These are phyloP conservation scores for Rhododendron simsii DNA, from an alignment of 148 eudicot genomes.

Conservation along the genomic window DNA sequence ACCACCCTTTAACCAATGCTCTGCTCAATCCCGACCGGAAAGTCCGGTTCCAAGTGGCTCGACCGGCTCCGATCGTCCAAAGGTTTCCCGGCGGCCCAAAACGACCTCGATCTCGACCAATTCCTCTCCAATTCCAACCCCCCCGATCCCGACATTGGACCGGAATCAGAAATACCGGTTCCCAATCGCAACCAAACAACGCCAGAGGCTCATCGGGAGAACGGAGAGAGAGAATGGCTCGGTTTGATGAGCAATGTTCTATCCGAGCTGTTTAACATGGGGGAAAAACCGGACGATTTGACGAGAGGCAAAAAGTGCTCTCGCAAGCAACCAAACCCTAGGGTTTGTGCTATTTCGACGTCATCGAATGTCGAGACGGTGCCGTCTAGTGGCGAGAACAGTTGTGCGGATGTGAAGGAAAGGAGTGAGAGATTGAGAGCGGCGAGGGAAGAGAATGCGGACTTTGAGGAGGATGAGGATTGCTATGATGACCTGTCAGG, in stretches of 20 bases:
- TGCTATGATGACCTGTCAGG: constrained; percentile 34
- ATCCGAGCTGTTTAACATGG: constrained; percentile 60
- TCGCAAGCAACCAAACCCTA: constrained; percentile 75
- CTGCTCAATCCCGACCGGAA: constrained; percentile 30
- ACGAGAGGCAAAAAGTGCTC: constrained; percentile 36
- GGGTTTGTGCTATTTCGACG: constrained; percentile 23
- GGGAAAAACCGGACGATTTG: constrained; percentile 19
- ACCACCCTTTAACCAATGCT: constrained; percentile 20
- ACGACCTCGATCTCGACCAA: constrained; percentile 48
- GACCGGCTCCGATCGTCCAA: constrained; percentile 73
- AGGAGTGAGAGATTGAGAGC: constrained; percentile 15
- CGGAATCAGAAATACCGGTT: not conserved
- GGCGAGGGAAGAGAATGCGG: constrained; percentile 7
- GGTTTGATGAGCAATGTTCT: constrained; percentile 32
- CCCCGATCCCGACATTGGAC: not conserved
- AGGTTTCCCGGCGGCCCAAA: constrained; percentile 58
- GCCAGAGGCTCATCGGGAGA: constrained; percentile 5
- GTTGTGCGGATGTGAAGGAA: constrained; percentile 16
- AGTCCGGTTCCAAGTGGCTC: constrained; percentile 61
- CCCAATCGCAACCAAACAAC: not conserved
- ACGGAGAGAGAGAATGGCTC: constrained; percentile 18
- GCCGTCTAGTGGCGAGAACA: constrained; percentile 34
- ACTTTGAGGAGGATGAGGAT: constrained; percentile 29
- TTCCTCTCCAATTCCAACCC: constrained; percentile 12
- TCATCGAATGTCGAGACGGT: not conserved